Evolutionary conservation across 257 asterid genomes (phyloP), one percentile per base, ranked within the genome.

Genomic region (Euphrasia confusa): DNA sequence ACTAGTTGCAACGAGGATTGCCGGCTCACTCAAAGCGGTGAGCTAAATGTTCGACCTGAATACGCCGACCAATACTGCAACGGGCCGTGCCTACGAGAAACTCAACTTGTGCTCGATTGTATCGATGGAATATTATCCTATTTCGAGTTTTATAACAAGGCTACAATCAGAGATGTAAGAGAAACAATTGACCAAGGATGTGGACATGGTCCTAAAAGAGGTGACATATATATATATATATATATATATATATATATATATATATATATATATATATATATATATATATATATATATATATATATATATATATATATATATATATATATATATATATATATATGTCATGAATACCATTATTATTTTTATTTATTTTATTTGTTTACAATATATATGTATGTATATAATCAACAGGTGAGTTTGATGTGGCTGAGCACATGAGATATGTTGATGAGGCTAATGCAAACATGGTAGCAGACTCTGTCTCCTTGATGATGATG

Each of bases 51-150:
- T 64, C 81, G 83, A 3, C 73, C 54, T 18, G 85, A 78, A 47
- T 59, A 68, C 58, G 35, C 75, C 1, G 87, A 87, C 26, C 63
- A 81, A 40, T 87, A 68, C 58, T 87, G 95, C 77, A 30, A 15
- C 1, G 85, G 95, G 11, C 77, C 87, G 3, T 87, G 94, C 72
- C 4, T 67, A 3, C 50, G 54, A 5, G 95, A 87, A 75, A 87
- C 90, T 6, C 58, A 64, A 49, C 84, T 54, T 14, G 85, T 84
- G 15, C 80, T 87, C 2, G 62, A 73, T 17, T 87, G 94, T 37
- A 60, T 87, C 3, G 77, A 72, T 5, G 58, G 72, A 14, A 3
- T 79, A 40, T 10, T 76, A 0, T 24, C 64, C 1, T 63, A 76
- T 59, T 87, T 79, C 61, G 30, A 35, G 54, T 86, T 86, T 30